phyloP scores from a whole-genome alignment of 2,329 filamentous ascomycete genomes.

The Lecanicillium sp. region DNA sequence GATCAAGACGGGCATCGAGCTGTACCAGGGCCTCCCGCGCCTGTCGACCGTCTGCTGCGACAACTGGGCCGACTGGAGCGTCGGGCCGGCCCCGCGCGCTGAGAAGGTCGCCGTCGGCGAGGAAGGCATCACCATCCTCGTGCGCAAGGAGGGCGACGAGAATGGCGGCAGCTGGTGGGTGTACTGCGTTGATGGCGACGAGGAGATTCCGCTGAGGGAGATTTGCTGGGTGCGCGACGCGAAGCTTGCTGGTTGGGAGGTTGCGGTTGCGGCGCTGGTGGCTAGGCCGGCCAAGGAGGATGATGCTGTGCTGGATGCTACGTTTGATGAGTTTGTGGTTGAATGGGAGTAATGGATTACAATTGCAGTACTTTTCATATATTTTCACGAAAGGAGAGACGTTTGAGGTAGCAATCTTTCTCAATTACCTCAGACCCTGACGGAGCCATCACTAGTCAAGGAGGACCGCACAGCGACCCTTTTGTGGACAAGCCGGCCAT shows the following conservation, averaged over 20 bases:
- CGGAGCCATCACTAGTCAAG: conserved; percentile 21
- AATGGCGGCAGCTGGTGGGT: conserved; percentile 54
- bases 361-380: background rate
- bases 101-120: conserved; percentile 19
- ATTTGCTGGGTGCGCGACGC: conserved; percentile 57
- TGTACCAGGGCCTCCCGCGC: conserved; percentile 53
- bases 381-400: background rate
- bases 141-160: conserved; percentile 47
- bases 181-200: conserved; percentile 48
- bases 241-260: conserved; percentile 1
- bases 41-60: conserved; percentile 67
- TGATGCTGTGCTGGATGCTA: conserved; percentile 1
- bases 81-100: conserved; percentile 40
- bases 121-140: conserved; percentile 22
- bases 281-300: conserved; percentile 17
- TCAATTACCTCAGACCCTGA: conserved; percentile 30
- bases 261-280: conserved; percentile 37
- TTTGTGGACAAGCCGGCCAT: background rate
- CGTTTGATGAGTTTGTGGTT: conserved; percentile 5
- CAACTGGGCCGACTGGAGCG: conserved; percentile 68
- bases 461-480: conserved; percentile 28
- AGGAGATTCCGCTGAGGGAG: conserved; percentile 59
- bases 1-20: conserved; percentile 76
- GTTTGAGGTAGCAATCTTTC: conserved; percentile 25
- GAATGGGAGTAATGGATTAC: conserved; percentile 1